A percentile compares a stretch with the other conserved stretches of the same genome.
phyloP scores from a whole-genome alignment of 2,329 filamentous ascomycete genomes.

The Trichoderma koningiopsis region DNA sequence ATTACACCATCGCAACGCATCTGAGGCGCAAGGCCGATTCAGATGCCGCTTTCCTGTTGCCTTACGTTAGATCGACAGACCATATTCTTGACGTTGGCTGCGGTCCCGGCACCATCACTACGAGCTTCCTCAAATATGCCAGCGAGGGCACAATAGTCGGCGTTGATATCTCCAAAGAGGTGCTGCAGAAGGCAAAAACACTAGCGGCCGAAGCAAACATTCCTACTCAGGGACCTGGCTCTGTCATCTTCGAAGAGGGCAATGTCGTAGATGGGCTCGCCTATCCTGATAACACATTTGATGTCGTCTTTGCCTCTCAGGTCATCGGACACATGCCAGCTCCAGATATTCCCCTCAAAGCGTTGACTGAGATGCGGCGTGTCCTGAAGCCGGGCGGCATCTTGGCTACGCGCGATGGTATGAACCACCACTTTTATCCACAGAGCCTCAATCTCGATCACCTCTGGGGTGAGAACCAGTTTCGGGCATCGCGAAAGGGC shows the following conservation, averaged over 20 bases:
- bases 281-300: constrained; percentile 16
- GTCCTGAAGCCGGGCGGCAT: constrained; percentile 22
- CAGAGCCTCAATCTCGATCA: constrained; percentile 12
- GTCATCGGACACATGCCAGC: constrained; percentile 11
- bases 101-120: constrained; percentile 12
- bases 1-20: constrained; percentile 17
- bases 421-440: constrained; percentile 19
- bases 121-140: constrained; percentile 4
- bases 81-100: constrained; percentile 20
- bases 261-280: constrained; percentile 14
- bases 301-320: constrained; percentile 13
- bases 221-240: constrained; percentile 1
- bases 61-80: constrained; percentile 1
- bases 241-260: constrained; percentile 6
- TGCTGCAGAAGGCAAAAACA: constrained; percentile 5
- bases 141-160: not conserved
- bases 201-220: not conserved
- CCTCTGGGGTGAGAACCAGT: constrained; percentile 5
- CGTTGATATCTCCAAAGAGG: constrained; percentile 3
- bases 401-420: constrained; percentile 8
- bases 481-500: constrained; percentile 10
- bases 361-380: constrained; percentile 13
- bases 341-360: constrained; percentile 8
- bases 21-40: constrained; percentile 2
- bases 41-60: constrained; percentile 5